Base-by-base conservation (phyloP, 225 moss, liverwort and hornwort genomes). In the Ulota crispa region DNA sequence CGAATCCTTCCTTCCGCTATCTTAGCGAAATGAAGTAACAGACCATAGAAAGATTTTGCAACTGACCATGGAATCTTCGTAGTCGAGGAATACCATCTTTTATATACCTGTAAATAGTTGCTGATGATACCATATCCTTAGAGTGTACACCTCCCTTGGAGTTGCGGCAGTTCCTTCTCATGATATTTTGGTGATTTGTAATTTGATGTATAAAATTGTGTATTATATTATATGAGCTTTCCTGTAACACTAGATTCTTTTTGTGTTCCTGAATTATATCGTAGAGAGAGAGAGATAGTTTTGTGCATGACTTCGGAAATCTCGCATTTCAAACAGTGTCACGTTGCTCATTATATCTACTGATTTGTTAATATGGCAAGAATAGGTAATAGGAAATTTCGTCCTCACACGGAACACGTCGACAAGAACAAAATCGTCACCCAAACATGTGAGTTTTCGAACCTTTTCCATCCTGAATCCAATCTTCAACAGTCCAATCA, bases 51-150 rank as follows among this genome's bases (percentile, higher is more conserved):
- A 67, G 69, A 81, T 84, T 86, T 89, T 89, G 86, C 50, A 84
- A 79, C 86, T 72, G 75, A 71, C 23, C 62, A 79, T 75, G 59
- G 71, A 66, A 53, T 47, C 37, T 76, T 68, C 73, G 7, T 80
- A 78, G 80, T 43, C 59, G 68, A 77, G 45, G 72, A 64, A 16
- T 56, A 39, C 43, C 24, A 26, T 68, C 45, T 60, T 42, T 84
- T 89, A 82, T 52, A 80, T 80, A 80, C 42, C 47, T 86, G 86
- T 89, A 84, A 86, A 82, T 89, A 82, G 73, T 63, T 62, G 34
- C 82, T 53, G 55, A 21, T 80, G 68, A 72, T 30, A 73, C 42
- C 73, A 64, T 39, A 72, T 54, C 62, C 79, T 69, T 70, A 56
- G 76, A 88, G 88, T 85, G 82, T 85, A 88, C 54, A 79, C 32